Evolutionary conservation across 2,329 filamentous ascomycete genomes (phyloP), one percentile per base, ranked within the genome.

Genomic region (Microdochium nivale): DNA sequence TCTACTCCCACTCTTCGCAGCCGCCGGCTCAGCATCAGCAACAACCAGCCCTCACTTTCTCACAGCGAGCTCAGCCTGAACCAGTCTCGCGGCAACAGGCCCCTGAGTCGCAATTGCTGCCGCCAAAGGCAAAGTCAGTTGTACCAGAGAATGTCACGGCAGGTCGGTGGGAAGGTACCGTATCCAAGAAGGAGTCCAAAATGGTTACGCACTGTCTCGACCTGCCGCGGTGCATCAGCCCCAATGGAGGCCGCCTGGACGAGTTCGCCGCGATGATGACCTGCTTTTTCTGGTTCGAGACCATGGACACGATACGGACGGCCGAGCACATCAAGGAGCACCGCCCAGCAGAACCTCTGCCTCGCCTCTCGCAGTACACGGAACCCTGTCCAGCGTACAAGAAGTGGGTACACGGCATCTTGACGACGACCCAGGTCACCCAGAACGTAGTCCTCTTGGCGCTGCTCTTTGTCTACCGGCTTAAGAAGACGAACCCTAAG

Each of bases 251-350:
- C 8, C 91, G 81, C 62, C 67, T 96, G 58, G 80, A 88, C 10
- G 88, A 94, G 62, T 90, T 95, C 67, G 87, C 89, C 50, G 88
- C 90, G 52, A 82, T 90, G 88, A 88, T 97, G 69, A 95, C 92
- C 13, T 96, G 92, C 64, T 77, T 99, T 14, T 96, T 97, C 72
- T 97, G 94, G 92, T 97, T 97, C 65, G 91, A 97, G 69, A 87
- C 87, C 16, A 86, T 88, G 44, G 79, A 86, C n/a, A 86, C 87
- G 23, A 73, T 97, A 16, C 81, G 87, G 59, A 78, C 81, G 52
- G 88, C 91, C 35, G 86, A 91, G 64, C 80, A 83, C 10, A 71
- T 81, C 5, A 68, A 69, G 35, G 67, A 68, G 9, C 64, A 71
- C 56, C 59, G 56, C 64, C 53, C 33, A 33, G 59, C 52, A 66